A percentile compares a stretch with the other conserved stretches of the same genome.
Evolutionary conservation across 495 filamentous ascomycete genomes (phyloP).

Genomic region (Lasiosphaeris hirsuta): DNA sequence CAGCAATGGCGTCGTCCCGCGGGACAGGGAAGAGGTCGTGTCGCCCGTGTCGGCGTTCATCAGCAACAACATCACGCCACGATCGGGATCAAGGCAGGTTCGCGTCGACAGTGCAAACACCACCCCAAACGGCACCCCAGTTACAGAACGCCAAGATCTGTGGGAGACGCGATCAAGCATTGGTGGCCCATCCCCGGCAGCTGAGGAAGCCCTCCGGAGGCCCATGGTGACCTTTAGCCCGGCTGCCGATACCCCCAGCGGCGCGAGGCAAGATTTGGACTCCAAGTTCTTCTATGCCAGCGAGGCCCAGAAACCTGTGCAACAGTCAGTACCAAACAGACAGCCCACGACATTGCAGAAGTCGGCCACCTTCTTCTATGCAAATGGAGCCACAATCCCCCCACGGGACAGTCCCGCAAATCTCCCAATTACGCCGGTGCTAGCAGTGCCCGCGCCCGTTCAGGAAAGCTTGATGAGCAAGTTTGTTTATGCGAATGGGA

Average conservation of each 20-base stretch:
- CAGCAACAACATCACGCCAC: conserved; percentile 65
- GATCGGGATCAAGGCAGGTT: conserved; percentile 62
- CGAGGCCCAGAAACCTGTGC: conserved; percentile 55
- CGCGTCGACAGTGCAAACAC: conserved; percentile 61
- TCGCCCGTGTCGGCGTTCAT: conserved; percentile 55
- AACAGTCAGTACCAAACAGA: conserved; percentile 19
- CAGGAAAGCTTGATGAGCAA: conserved; percentile 47
- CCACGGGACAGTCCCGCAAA: conserved; percentile 22
- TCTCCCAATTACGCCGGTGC: conserved; percentile 32
- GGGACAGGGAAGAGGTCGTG: conserved; percentile 27
- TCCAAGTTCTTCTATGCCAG: conserved; percentile 77
- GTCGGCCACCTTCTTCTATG: conserved; percentile 55
- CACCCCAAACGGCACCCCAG: conserved; percentile 58
- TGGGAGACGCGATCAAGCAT: conserved; percentile 40
- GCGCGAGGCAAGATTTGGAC: conserved; percentile 30
- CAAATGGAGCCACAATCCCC: conserved; percentile 42
- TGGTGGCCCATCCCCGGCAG: conserved; percentile 27
- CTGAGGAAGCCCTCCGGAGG: conserved; percentile 26
- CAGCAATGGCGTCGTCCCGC: conserved; percentile 8
- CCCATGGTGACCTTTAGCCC: conserved; percentile 34
- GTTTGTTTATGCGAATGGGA: conserved; percentile 75
- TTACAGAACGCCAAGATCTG: conserved; percentile 37
- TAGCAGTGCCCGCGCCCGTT: conserved; percentile 27
- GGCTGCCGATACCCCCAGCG: conserved; percentile 26
- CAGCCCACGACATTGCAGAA: conserved; percentile 29